Percentiles rank a stretch among this genome's conserved stretches.
Evolutionary conservation across 306 rosid species (phyloP).

Genomic region (Pterocarpus santalinus): DNA sequence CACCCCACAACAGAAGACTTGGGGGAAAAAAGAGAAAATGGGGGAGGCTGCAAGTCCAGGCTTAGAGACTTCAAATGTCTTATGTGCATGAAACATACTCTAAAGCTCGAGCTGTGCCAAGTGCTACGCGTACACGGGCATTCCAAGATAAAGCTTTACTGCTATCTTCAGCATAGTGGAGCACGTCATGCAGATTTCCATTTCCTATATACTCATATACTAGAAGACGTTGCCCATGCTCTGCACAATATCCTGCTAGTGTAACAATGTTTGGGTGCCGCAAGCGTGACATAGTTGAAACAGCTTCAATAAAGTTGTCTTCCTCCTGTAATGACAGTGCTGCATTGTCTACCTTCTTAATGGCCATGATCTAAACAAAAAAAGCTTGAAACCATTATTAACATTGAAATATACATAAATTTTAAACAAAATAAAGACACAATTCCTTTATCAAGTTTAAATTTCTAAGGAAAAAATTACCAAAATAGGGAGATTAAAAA

Average conservation of each 20-base stretch:
- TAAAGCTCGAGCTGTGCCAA: slow-evolving; percentile 96
- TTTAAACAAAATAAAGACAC: too few relatives aligned
- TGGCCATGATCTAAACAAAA: slow-evolving; percentile 77
- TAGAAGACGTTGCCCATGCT: slow-evolving; percentile 94
- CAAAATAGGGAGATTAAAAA: background rate
- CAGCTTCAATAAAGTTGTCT: slow-evolving; percentile 89
- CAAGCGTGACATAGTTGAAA: slow-evolving; percentile 89
- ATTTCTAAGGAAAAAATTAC: background rate
- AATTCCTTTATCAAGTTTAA: slow-evolving; percentile 9
- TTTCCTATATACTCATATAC: slow-evolving; percentile 81
- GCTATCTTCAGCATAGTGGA: slow-evolving; percentile 86
- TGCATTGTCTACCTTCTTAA: slow-evolving; percentile 92
- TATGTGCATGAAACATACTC: slow-evolving; percentile 70
- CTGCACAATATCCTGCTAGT: slow-evolving; percentile 87
- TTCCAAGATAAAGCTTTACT: slow-evolving; percentile 87
- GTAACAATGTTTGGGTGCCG: slow-evolving; percentile 90
- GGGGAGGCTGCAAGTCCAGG: background rate
- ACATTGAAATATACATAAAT: background rate
- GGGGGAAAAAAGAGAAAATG: background rate
- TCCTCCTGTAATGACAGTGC: slow-evolving; percentile 94
- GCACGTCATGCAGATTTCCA: slow-evolving; percentile 90
- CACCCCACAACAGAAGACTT: slow-evolving; percentile 33
- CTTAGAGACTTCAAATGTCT: slow-evolving; percentile 23
- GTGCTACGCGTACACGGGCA: slow-evolving; percentile 95
- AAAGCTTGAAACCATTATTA: slow-evolving; percentile 30